phyloP scores from a whole-genome alignment of 768 basidiomycete species.

The Boletus bicolor region DNA sequence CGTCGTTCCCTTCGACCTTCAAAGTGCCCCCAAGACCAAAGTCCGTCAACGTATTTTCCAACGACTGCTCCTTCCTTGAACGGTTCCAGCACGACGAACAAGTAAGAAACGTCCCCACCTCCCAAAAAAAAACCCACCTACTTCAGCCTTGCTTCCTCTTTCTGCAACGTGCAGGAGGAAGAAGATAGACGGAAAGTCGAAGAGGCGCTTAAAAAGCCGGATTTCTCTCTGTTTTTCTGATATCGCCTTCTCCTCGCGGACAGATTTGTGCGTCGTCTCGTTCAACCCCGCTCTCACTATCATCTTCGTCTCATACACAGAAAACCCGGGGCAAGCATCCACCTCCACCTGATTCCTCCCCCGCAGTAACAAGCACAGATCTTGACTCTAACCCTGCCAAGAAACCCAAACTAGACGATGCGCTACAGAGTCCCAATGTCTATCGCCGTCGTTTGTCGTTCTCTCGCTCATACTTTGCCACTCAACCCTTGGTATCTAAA shows the following conservation, averaged over 20 bases:
- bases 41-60: slow-evolving; percentile 59
- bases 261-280: slow-evolving; percentile 50
- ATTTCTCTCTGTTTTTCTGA: background rate
- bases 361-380: slow-evolving; percentile 35
- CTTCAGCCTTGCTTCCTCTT: background rate
- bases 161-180: slow-evolving; percentile 43
- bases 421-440: slow-evolving; percentile 22
- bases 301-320: slow-evolving; percentile 27
- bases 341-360: slow-evolving; percentile 37
- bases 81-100: slow-evolving; percentile 27
- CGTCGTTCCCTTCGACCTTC: slow-evolving; percentile 6
- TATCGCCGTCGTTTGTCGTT: background rate
- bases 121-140: background rate
- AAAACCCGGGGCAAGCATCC: slow-evolving; percentile 59
- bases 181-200: slow-evolving; percentile 55
- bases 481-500: background rate
- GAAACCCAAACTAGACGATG: slow-evolving; percentile 36
- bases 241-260: slow-evolving; percentile 31
- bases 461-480: background rate
- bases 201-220: slow-evolving; percentile 48
- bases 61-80: slow-evolving; percentile 68
- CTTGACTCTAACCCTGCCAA: slow-evolving; percentile 32
- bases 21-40: slow-evolving; percentile 36
- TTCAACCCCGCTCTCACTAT: background rate
- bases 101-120: slow-evolving; percentile 32